Conservation (phyloP, 345 rosid species). For the Kernera saxatilis region DNA sequence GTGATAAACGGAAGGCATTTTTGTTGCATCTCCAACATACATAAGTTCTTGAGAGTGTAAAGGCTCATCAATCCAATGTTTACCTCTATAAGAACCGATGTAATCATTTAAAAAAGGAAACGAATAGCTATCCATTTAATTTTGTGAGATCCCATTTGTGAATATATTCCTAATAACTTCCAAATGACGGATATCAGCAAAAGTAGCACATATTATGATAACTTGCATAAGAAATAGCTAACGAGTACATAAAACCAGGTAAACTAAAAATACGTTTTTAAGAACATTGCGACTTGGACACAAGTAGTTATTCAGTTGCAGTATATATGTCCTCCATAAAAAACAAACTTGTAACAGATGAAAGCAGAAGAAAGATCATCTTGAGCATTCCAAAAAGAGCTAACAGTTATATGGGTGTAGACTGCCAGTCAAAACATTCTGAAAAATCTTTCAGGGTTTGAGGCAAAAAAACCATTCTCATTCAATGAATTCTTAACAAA, state of each 20-base stretch:
- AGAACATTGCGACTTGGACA: background rate
- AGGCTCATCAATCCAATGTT: background rate
- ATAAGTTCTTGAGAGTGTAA: constrained; percentile 1
- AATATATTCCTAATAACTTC: constrained; percentile 1
- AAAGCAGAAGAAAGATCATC: background rate
- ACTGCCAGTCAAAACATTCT: background rate
- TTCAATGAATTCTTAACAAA: constrained; percentile 11
- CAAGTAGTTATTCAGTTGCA: background rate
- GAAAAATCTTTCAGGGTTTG: background rate
- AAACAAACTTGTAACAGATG: background rate
- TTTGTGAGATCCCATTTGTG: background rate
- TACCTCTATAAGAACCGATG: background rate
- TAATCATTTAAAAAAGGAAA: background rate
- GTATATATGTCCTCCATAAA: background rate
- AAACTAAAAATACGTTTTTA: background rate
- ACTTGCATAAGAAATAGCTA: background rate
- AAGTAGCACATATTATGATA: background rate
- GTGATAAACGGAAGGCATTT: background rate
- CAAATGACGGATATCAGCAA: background rate
- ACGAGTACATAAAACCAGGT: background rate
- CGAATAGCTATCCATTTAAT: background rate
- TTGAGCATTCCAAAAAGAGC: background rate
- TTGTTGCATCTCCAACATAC: background rate
- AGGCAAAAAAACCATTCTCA: background rate
- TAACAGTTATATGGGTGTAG: background rate